Base-by-base conservation (phyloP, 129 eudicot genomes). In the Heracleum sosnowskyi region DNA sequence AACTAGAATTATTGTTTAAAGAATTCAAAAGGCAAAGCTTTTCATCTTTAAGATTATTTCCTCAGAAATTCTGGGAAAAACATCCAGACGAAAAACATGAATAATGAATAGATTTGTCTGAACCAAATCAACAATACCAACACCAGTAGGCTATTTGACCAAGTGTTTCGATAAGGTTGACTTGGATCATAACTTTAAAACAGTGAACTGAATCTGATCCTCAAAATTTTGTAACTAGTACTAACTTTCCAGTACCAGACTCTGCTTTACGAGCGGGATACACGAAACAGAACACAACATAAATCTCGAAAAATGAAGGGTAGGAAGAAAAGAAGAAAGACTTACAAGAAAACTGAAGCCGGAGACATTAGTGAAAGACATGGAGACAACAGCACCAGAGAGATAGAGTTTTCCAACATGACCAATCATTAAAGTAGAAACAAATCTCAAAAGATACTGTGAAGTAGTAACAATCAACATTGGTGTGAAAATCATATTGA, bases 291-390 rank as follows among this genome's bases (percentile, higher is more conserved):
- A 42, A 11, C 46, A 42, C 46, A 42, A 3, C 46, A 42, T 2
- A 55, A 57, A 57, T 57, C 66, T 57, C 0, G 33, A 57, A 57
- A 28, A 57, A 2, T 24, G 66, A n/a, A 57, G 16, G 31, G 64
- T 55, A 55, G 42, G 46, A 5, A 41, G 37, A 3, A 36, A 10
- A 24, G 6, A 9, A 17, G 1, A 6, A 0, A 1, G 40, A 70
- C 76, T 47, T 51, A 76, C 79, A 35, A 76, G 79, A 76, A 76
- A 35, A 22, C 79, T 76, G 68, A 76, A 76, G 33, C 79, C 79
- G 40, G 79, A 49, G 41, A 76, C 79, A 53, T 76, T 76, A 28
- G 79, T 36, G 26, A 76, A 49, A 53, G 79, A 51, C 40, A 24
- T 76, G 68, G 79, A 64, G 3, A 53, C 46, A 13, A 35, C 79